Evolutionary conservation across 768 basidiomycete genomes (phyloP).

Genomic region (Amanita fuliginea): DNA sequence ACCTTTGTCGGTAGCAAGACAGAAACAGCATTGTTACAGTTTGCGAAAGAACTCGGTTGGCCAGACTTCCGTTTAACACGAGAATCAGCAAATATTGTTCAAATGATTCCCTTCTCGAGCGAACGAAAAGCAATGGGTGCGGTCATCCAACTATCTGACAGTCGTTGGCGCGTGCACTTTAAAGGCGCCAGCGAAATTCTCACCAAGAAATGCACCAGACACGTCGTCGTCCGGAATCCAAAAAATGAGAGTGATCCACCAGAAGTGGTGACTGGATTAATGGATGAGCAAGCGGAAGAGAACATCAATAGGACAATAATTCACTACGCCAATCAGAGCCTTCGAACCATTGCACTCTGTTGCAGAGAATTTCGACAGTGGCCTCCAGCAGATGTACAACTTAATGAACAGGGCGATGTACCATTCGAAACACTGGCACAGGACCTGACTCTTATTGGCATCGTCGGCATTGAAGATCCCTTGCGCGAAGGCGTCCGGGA

Average conservation of each 20-base stretch:
- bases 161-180: conserved; percentile 58
- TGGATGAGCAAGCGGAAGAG: conserved; percentile 57
- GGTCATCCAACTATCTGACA: conserved; percentile 51
- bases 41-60: conserved; percentile 79
- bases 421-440: conserved; percentile 55
- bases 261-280: conserved; percentile 43
- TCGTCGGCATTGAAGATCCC: conserved; percentile 95
- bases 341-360: conserved; percentile 90
- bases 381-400: conserved; percentile 52
- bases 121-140: conserved; percentile 94
- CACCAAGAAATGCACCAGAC: conserved; percentile 58
- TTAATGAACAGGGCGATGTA: conserved; percentile 43
- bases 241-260: conserved; percentile 5
- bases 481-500: conserved; percentile 82
- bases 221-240: conserved; percentile 52
- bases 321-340: conserved; percentile 94
- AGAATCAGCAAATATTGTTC: conserved; percentile 49
- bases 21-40: conserved; percentile 81
- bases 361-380: conserved; percentile 81
- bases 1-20: conserved; percentile 91
- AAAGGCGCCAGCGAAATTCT: conserved; percentile 96
- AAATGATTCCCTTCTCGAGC: conserved; percentile 91
- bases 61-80: conserved; percentile 56
- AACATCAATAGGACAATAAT: conserved; percentile 92
- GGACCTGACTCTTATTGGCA: conserved; percentile 77